phyloP scores from a whole-genome alignment of 2,329 filamentous ascomycete genomes.

The Ophiostoma pallidulum region DNA sequence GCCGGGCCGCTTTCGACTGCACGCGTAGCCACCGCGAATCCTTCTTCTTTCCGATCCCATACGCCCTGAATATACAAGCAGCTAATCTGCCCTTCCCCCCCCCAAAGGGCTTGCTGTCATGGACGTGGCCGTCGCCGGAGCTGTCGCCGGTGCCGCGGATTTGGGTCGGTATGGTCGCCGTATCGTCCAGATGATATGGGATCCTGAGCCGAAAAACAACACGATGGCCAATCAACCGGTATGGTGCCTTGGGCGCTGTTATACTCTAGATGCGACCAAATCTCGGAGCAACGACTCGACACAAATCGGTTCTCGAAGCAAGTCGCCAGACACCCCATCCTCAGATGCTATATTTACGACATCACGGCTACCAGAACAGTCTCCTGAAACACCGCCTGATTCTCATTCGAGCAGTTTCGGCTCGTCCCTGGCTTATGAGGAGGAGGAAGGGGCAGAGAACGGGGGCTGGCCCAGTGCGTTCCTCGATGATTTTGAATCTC shows the following conservation, averaged over 20 bases:
- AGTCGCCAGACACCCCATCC: slow-evolving; percentile 10
- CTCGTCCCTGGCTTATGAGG: slow-evolving; percentile 41
- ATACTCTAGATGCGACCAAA: slow-evolving; percentile 31
- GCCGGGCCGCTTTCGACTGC: too few relatives aligned
- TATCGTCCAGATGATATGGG: slow-evolving; percentile 86
- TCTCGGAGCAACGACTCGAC: slow-evolving; percentile 13
- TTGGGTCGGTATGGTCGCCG: slow-evolving; percentile 66
- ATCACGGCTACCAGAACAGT: slow-evolving; percentile 13
- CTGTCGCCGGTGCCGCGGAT: slow-evolving; percentile 50
- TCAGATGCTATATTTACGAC: not conserved
- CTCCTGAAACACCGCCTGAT: slow-evolving; percentile 37
- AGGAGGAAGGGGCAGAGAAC: slow-evolving; percentile 28
- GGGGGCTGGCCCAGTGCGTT: slow-evolving; percentile 76
- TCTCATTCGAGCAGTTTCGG: slow-evolving; percentile 43
- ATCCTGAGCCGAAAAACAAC: slow-evolving; percentile 79
- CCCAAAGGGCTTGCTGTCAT: slow-evolving; percentile 18
- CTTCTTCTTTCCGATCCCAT: too few relatives aligned
- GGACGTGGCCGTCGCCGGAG: slow-evolving; percentile 34
- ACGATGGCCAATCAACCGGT: slow-evolving; percentile 56
- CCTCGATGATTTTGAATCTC: slow-evolving; percentile 84
- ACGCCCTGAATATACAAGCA: too few relatives aligned
- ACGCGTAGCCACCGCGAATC: too few relatives aligned
- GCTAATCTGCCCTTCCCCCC: not conserved
- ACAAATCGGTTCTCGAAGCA: slow-evolving; percentile 1
- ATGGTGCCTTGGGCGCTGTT: slow-evolving; percentile 65